Evolutionary conservation across 2,329 filamentous ascomycete genomes (phyloP).

Genomic region (Harringtonia lauricola): DNA sequence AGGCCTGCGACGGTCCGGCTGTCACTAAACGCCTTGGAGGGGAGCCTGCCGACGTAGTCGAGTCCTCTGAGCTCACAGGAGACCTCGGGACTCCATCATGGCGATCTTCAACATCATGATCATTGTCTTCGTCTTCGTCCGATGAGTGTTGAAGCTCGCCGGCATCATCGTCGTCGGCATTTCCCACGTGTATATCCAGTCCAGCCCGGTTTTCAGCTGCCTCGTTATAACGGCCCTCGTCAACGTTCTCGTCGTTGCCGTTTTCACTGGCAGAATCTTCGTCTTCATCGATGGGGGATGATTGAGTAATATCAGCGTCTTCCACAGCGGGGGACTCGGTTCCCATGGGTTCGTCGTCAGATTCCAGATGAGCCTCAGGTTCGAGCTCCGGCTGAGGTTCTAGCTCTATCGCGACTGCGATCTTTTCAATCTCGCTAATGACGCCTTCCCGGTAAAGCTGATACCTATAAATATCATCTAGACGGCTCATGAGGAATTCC

Average conservation of each 20-base stretch:
- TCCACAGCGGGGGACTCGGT: slow-evolving; percentile 16
- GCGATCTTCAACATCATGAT: slow-evolving; percentile 35
- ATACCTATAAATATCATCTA: slow-evolving; percentile 84
- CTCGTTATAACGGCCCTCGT: background rate
- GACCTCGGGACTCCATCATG: slow-evolving; percentile 55
- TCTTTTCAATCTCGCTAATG: slow-evolving; percentile 76
- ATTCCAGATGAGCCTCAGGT: background rate
- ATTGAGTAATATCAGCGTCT: background rate
- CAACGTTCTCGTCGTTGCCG: background rate
- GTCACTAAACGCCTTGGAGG: slow-evolving; percentile 36
- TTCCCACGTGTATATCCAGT: slow-evolving; percentile 14
- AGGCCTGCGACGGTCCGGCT: slow-evolving; percentile 50
- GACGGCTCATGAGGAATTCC: slow-evolving; percentile 71
- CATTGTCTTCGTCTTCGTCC: slow-evolving; percentile 42
- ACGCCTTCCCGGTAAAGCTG: slow-evolving; percentile 97
- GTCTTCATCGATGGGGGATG: background rate
- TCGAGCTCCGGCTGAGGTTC: slow-evolving; percentile 21
- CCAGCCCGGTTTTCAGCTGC: background rate
- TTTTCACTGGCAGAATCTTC: background rate
- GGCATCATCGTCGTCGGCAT: slow-evolving; percentile 18
- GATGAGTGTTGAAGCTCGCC: slow-evolving; percentile 34
- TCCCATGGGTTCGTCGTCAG: slow-evolving; percentile 8
- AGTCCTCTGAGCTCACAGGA: slow-evolving; percentile 53
- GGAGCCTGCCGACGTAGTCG: slow-evolving; percentile 52
- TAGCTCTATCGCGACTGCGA: slow-evolving; percentile 40